Percentiles rank a stretch among this genome's conserved stretches.
Evolutionary conservation across 2,329 filamentous ascomycete genomes (phyloP).

Genomic region (Scytalidium lignicola): DNA sequence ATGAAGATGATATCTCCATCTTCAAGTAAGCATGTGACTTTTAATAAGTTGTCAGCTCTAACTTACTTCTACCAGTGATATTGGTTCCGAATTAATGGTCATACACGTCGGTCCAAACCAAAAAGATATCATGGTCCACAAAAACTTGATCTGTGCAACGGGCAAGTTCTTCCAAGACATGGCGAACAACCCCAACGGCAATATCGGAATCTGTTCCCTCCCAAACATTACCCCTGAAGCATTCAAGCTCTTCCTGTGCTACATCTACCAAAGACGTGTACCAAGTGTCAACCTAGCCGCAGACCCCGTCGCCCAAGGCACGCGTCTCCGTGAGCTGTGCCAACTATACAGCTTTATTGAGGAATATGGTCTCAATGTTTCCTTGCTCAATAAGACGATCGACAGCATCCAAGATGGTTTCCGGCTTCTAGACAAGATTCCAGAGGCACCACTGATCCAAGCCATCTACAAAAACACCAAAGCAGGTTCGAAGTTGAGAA

Average conservation of each 20-base stretch:
- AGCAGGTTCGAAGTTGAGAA: conserved; percentile 9
- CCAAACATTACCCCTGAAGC: conserved; percentile 1
- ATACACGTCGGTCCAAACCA: conserved; percentile 16
- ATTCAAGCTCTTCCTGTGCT: conserved; percentile 17
- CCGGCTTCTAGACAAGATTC: conserved; percentile 6
- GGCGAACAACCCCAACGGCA: too few species aligned
- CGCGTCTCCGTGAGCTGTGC: conserved; percentile 8
- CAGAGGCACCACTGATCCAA: conserved; percentile 6
- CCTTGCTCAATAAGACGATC: conserved; percentile 16
- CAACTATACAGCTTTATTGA: conserved; percentile 17
- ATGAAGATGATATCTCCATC: too few species aligned
- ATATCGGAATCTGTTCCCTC: too few species aligned
- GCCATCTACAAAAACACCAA: conserved; percentile 10
- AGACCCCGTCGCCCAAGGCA: neutral
- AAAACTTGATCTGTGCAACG: conserved; percentile 11
- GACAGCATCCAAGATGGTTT: conserved; percentile 22
- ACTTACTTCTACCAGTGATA: conserved; percentile 10
- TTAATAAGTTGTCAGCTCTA: too few species aligned
- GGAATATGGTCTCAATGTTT: conserved; percentile 2
- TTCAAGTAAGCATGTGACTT: too few species aligned
- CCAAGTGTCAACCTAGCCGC: conserved; percentile 4
- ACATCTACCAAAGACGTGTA: conserved; percentile 12
- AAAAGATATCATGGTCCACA: conserved; percentile 18
- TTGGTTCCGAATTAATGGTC: conserved; percentile 14
- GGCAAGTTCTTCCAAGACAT: too few species aligned